phyloP scores from a whole-genome alignment of 1,139 yeast species.

The Zygoascus meyerae region DNA sequence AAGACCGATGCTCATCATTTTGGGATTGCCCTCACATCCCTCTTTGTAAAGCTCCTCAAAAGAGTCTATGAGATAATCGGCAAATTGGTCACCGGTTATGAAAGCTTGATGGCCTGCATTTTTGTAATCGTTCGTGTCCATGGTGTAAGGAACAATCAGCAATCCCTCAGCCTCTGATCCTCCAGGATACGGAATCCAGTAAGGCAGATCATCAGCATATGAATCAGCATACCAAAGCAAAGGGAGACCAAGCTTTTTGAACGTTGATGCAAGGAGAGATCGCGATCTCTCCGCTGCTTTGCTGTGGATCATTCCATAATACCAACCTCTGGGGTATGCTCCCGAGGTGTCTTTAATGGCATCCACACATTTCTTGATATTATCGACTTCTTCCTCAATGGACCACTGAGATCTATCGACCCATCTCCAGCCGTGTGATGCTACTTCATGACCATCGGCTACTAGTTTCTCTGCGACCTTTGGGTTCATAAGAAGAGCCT shows the following conservation, averaged over 20 bases:
- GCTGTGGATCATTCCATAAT: conserved; percentile 26
- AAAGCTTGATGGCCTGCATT: conserved; percentile 28
- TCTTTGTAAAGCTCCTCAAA: conserved; percentile 37
- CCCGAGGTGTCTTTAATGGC: conserved; percentile 32
- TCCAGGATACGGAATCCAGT: conserved; percentile 33
- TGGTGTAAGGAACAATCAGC: conserved; percentile 35
- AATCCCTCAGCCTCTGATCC: conserved; percentile 31
- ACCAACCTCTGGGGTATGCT: conserved; percentile 35
- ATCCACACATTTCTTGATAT: conserved; percentile 30
- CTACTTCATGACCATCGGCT: conserved; percentile 39
- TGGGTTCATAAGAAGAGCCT: conserved; percentile 33
- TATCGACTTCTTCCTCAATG: conserved; percentile 33
- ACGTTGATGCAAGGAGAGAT: conserved; percentile 32
- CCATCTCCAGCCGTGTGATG: conserved; percentile 39
- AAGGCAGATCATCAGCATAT: conserved; percentile 36
- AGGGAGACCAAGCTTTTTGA: conserved; percentile 32
- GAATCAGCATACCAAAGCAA: conserved; percentile 34
- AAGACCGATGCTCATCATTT: conserved; percentile 38
- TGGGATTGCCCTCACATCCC: conserved; percentile 26
- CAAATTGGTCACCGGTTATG: conserved; percentile 23
- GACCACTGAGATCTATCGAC: conserved; percentile 31
- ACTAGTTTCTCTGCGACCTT: conserved; percentile 34
- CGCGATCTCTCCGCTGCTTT: conserved; percentile 32
- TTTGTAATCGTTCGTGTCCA: conserved; percentile 34
- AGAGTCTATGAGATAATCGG: conserved; percentile 31